Percentiles rank a stretch among this genome's conserved stretches.
These are phyloP conservation scores for Bretschneidera sinensis DNA, from an alignment of 345 rosid species.

Conservation along the genomic window DNA sequence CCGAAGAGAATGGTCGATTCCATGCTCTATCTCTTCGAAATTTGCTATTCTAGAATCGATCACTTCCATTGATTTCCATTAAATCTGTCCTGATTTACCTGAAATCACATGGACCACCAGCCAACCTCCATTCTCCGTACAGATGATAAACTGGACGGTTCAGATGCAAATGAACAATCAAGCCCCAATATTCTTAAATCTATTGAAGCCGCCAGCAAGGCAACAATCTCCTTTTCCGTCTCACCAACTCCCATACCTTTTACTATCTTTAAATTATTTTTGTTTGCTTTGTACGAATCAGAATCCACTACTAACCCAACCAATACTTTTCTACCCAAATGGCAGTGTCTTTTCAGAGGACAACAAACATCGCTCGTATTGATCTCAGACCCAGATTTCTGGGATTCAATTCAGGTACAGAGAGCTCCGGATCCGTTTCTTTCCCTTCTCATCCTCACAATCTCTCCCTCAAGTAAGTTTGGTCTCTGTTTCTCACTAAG, in stretches of 20 bases:
- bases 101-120: no score
- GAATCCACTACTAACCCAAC: conserved; percentile 1
- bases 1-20: no score
- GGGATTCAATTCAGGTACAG: conserved; percentile 1
- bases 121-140: no score
- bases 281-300: conserved; percentile 10
- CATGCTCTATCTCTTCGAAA: no score
- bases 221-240: no score
- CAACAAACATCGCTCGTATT: conserved; percentile 10
- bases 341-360: conserved; percentile 21
- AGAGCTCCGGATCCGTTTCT: conserved; percentile 29
- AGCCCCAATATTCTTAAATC: no score
- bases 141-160: no score
- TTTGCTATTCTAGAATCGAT: no score
- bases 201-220: no score
- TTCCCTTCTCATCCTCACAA: conserved; percentile 22
- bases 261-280: background rate
- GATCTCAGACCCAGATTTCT: conserved; percentile 6
- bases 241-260: conserved; percentile 8
- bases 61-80: no score
- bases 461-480: conserved; percentile 32
- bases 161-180: no score
- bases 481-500: background rate
- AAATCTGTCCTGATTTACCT: no score
- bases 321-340: conserved; percentile 19